These are phyloP conservation scores for Monilinia polystroma DNA, from an alignment of 2,329 filamentous ascomycete genomes.

Conservation along the genomic window DNA sequence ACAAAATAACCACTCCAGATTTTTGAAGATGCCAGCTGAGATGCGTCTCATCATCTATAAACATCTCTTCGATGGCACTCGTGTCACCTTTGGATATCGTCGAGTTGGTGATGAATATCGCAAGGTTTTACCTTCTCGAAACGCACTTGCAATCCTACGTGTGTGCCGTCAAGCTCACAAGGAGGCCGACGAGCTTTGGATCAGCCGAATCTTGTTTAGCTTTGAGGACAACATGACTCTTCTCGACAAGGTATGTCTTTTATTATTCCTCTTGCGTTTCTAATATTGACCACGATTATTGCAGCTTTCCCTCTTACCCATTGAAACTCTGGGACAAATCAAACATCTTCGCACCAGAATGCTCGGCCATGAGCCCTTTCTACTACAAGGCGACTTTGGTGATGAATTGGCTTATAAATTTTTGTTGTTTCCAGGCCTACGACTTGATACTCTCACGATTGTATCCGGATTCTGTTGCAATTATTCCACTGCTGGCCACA, in stretches of 20 bases:
- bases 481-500: neutral
- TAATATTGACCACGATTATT: neutral
- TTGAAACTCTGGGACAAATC: neutral
- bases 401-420: neutral
- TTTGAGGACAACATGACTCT: constrained; percentile 1
- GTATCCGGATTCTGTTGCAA: neutral
- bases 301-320: neutral
- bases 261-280: neutral
- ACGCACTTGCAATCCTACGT: neutral
- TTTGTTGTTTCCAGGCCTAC: neutral
- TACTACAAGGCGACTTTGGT: neutral
- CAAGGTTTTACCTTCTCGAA: neutral
- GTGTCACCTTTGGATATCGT: constrained; percentile 7
- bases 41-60: neutral
- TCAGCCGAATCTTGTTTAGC: neutral
- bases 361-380: neutral
- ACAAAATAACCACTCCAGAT: neutral
- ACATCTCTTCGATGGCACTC: constrained; percentile 1
- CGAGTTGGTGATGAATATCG: neutral
- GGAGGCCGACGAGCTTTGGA: neutral
- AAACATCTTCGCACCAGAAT: constrained; percentile 1
- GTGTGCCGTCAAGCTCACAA: neutral
- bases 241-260: neutral
- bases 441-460: constrained; percentile 1
- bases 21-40: neutral